Evolutionary conservation across 108 stramenopile genomes (phyloP).

Genomic region (Phaeodactylum tricornutum): DNA sequence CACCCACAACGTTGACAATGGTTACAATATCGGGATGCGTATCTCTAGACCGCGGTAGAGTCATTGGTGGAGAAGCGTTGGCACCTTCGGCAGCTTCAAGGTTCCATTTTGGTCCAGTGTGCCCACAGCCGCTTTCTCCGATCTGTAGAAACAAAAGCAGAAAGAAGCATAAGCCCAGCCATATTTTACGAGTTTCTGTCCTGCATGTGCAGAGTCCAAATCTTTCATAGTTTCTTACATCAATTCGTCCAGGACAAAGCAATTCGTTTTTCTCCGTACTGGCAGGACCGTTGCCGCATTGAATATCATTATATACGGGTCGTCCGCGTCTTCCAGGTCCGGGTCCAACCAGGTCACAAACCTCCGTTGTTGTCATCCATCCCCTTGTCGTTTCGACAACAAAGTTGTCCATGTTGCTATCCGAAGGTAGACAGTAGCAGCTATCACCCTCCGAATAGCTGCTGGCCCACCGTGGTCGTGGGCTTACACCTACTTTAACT

Average conservation of each 20-base stretch:
- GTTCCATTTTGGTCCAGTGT: conserved; percentile 12
- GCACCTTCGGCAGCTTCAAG: too few relatives aligned
- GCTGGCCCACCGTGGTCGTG: neutral
- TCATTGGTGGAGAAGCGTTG: too few relatives aligned
- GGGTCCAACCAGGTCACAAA: neutral
- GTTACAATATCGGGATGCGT: too few relatives aligned
- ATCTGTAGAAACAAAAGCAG: too few relatives aligned
- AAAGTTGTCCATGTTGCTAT: neutral
- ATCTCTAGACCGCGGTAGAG: too few relatives aligned
- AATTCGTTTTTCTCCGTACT: conserved; percentile 4
- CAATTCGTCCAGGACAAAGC: conserved; percentile 4
- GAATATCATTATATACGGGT: conserved; percentile 6
- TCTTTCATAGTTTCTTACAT: too few relatives aligned
- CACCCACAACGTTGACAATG: too few relatives aligned
- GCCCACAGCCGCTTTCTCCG: conserved; percentile 6
- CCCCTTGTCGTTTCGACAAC: neutral
- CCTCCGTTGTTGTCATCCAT: neutral
- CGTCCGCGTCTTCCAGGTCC: conserved; percentile 3
- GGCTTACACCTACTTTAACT: too few relatives aligned
- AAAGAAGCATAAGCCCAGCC: too few relatives aligned
- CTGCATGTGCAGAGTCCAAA: too few relatives aligned
- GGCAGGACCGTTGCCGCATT: conserved; percentile 7
- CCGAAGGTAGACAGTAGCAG: conserved; percentile 1
- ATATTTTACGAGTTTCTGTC: too few relatives aligned
- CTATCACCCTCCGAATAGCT: conserved; percentile 3